A percentile compares a stretch with the other conserved stretches of the same genome.
phyloP scores from a whole-genome alignment of 495 filamentous ascomycete genomes.

The Thermothielavioides terrestris region DNA sequence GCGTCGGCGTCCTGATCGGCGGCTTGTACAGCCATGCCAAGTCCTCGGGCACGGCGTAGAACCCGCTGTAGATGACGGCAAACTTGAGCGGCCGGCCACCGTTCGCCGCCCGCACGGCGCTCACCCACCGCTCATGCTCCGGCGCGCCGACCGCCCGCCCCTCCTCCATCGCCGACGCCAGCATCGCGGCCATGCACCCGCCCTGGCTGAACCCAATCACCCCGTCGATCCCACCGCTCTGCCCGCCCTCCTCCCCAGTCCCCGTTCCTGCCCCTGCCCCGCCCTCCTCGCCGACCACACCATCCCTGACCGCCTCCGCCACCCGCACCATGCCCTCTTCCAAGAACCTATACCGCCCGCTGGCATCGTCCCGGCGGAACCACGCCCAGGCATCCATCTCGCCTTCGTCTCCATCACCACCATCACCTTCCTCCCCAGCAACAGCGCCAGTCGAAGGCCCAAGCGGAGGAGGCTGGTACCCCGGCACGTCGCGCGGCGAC shows the following conservation, averaged over 20 bases:
- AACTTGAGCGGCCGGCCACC: constrained; percentile 62
- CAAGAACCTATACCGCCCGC: constrained; percentile 54
- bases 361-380: constrained; percentile 62
- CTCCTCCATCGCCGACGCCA: constrained; percentile 59
- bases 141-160: constrained; percentile 36
- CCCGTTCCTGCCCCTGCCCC: constrained; percentile 7
- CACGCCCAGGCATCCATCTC: constrained; percentile 67
- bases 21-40: constrained; percentile 71
- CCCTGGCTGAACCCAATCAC: constrained; percentile 73
- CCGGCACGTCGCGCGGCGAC: constrained; percentile 60
- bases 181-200: constrained; percentile 50
- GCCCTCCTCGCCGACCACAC: constrained; percentile 33
- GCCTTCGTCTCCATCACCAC: constrained; percentile 7
- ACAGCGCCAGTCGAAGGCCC: neutral
- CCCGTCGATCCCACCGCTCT: constrained; percentile 46
- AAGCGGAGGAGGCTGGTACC: constrained; percentile 40
- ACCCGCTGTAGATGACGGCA: constrained; percentile 71
- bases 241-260: constrained; percentile 36
- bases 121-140: constrained; percentile 27
- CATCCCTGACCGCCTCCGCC: constrained; percentile 42
- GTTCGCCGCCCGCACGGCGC: constrained; percentile 35
- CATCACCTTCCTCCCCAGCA: neutral
- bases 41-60: constrained; percentile 52
- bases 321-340: constrained; percentile 53
- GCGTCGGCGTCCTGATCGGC: constrained; percentile 61